Percentiles rank a stretch among this genome's conserved stretches.
These are phyloP conservation scores for Grosmannia clavigera DNA, from an alignment of 2,329 filamentous ascomycete species.

Conservation along the genomic window DNA sequence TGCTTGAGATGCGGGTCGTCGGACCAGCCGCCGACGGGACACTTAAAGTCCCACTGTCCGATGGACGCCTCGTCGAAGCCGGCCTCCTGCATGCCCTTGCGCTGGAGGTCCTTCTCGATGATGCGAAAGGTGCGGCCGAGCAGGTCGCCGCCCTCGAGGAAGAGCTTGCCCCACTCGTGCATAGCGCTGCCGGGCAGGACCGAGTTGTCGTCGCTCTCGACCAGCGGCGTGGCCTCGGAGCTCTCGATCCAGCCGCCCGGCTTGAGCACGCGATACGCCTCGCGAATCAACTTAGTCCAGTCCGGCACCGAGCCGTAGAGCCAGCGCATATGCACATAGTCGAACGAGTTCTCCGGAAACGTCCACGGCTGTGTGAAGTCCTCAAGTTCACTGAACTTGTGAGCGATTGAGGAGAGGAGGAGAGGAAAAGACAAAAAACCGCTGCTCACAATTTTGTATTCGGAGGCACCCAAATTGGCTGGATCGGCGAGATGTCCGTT, in stretches of 20 bases:
- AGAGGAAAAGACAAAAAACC: conserved; percentile 18
- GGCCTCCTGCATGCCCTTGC: background rate
- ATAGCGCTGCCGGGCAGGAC: conserved; percentile 10
- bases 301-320: conserved; percentile 40
- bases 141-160: background rate
- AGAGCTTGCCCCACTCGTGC: conserved; percentile 13
- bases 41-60: conserved; percentile 2
- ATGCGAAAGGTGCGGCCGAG: background rate
- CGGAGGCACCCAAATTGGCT: conserved; percentile 42
- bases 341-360: conserved; percentile 31
- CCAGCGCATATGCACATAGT: conserved; percentile 45
- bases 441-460: conserved; percentile 25
- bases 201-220: conserved; percentile 16
- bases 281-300: conserved; percentile 35
- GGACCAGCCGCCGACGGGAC: conserved; percentile 22
- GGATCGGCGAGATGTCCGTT: conserved; percentile 44
- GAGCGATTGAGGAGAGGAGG: background rate
- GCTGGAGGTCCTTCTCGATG: background rate
- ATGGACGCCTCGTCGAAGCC: background rate
- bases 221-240: conserved; percentile 9
- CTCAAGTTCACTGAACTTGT: conserved; percentile 33
- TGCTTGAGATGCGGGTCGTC: conserved; percentile 17
- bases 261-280: conserved; percentile 34
- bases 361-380: conserved; percentile 42
- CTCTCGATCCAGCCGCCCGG: conserved; percentile 33